Evolutionary conservation across 1,284 basidiomycete species (phyloP).

Genomic region (Vanrija sp.): DNA sequence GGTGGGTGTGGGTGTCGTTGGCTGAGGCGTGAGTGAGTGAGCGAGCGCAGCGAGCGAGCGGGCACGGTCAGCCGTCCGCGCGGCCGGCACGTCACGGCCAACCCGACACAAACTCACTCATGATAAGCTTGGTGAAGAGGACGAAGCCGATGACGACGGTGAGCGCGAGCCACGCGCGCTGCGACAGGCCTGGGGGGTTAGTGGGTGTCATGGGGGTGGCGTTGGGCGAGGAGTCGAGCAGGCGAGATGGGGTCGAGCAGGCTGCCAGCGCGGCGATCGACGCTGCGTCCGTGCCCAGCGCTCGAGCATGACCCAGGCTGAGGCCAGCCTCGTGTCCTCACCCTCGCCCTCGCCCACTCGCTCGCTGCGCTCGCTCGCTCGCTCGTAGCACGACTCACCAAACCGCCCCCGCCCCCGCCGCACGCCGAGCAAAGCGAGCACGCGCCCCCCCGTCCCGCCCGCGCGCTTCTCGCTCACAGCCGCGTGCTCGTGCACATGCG

Average conservation of each 20-base stretch:
- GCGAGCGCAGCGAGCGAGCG: background rate
- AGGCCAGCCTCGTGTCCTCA: background rate
- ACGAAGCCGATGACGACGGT: slow-evolving; percentile 28
- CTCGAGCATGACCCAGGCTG: background rate
- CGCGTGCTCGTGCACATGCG: background rate
- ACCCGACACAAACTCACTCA: slow-evolving; percentile 30
- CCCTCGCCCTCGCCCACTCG: background rate
- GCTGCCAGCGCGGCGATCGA: background rate
- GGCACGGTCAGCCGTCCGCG: background rate
- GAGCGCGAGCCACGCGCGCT: slow-evolving; percentile 35
- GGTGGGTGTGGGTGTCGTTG: too few relatives aligned
- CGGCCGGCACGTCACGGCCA: background rate
- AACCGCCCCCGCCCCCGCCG: background rate
- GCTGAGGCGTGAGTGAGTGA: slow-evolving; percentile 5
- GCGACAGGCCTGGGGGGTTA: slow-evolving; percentile 26
- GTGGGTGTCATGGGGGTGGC: background rate
- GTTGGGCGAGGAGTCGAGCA: background rate
- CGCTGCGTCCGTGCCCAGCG: background rate
- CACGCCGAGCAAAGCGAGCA: background rate
- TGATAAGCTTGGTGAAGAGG: slow-evolving; percentile 30
- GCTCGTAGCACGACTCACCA: slow-evolving; percentile 1
- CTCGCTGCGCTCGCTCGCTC: background rate
- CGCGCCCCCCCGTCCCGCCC: background rate
- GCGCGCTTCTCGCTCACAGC: background rate
- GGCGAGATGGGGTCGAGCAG: background rate